Conservation (phyloP, 768 basidiomycete species). For the Peribolospora kevripleyi region DNA sequence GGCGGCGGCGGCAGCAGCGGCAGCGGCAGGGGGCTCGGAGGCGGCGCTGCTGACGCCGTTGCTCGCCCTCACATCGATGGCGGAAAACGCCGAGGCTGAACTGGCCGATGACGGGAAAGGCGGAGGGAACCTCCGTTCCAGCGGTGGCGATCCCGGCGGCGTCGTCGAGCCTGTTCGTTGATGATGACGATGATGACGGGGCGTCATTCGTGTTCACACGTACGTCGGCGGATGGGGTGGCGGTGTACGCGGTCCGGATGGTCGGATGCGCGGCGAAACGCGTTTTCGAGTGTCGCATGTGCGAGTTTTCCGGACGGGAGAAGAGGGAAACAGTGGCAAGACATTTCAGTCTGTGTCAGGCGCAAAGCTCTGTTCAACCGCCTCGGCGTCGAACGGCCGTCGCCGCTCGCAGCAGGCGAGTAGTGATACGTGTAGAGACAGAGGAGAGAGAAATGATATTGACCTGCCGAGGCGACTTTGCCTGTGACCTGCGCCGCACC, state of each 20-base stretch:
- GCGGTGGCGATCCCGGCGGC: neutral
- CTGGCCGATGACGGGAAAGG: neutral
- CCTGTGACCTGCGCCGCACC: neutral
- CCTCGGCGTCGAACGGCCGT: neutral
- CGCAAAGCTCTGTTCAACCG: neutral
- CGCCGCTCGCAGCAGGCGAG: neutral
- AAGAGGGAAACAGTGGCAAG: neutral
- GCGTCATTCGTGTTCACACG: too few species aligned
- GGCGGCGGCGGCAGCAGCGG: neutral
- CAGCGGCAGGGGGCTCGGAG: neutral
- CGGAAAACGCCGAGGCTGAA: neutral
- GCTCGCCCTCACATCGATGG: too few species aligned
- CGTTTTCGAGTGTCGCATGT: neutral
- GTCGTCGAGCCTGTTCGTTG: neutral
- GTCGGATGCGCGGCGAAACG: neutral
- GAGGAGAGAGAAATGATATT: neutral
- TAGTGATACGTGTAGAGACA: neutral
- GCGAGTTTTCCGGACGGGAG: neutral
- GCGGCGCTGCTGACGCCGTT: neutral
- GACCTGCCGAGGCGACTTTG: slow-evolving; percentile 1
- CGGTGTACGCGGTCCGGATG: too few species aligned
- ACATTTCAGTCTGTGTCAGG: neutral
- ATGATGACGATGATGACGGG: neutral
- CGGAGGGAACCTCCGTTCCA: neutral
- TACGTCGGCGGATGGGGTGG: too few species aligned